Evolutionary conservation across 2,329 filamentous ascomycete genomes (phyloP).

Genomic region (Neurospora crassa): DNA sequence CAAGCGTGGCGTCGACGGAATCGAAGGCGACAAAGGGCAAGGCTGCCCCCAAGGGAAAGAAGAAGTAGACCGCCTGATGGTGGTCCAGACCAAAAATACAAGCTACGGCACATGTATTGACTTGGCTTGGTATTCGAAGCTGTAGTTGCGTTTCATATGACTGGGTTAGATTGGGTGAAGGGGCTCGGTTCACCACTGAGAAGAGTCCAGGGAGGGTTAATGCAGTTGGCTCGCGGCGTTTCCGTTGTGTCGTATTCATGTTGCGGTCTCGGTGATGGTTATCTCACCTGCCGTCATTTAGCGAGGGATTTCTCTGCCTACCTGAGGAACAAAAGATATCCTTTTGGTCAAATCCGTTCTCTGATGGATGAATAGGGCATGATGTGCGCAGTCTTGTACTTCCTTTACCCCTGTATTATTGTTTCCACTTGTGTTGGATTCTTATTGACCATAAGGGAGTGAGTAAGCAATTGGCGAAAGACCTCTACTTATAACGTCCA

Average conservation of each 20-base stretch:
- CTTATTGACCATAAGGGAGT: background rate
- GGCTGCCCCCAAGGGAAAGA: constrained; percentile 41
- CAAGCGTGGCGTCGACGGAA: constrained; percentile 71
- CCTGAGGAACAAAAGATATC: background rate
- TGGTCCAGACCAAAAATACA: background rate
- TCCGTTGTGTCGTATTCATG: background rate
- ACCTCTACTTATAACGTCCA: background rate
- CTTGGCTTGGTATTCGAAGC: background rate
- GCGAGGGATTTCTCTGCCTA: background rate
- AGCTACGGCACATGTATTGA: background rate
- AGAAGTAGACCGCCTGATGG: constrained; percentile 31
- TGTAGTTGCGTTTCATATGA: background rate
- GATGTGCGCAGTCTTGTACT: background rate
- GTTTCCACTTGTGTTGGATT: background rate
- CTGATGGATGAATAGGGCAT: background rate
- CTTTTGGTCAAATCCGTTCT: background rate
- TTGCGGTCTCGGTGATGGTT: background rate
- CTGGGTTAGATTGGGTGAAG: background rate
- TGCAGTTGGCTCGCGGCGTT: background rate
- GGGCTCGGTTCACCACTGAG: background rate
- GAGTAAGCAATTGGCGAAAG: background rate
- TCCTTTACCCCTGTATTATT: background rate
- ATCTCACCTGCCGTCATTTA: background rate
- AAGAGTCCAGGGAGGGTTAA: background rate
- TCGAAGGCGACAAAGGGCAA: constrained; percentile 42